A percentile compares a stretch with the other conserved stretches of the same genome.
These are phyloP conservation scores for Leucocoprinus sp. DNA, from an alignment of 768 basidiomycete genomes.

Conservation along the genomic window DNA sequence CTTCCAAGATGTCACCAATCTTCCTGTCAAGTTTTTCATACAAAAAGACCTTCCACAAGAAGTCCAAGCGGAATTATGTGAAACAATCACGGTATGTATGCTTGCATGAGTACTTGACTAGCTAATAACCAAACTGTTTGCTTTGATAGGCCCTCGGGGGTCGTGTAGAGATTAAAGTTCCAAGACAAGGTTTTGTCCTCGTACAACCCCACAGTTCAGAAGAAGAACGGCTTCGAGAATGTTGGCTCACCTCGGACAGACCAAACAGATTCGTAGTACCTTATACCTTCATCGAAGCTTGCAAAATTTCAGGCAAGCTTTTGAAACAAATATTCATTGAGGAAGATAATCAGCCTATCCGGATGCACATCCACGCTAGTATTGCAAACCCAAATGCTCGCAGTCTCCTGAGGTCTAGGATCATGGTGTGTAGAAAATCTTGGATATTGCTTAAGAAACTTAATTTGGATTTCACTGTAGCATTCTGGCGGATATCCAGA, in stretches of 20 bases:
- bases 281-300: conserved; percentile 77
- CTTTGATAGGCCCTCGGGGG: conserved; percentile 57
- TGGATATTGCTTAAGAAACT: neutral
- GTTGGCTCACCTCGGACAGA: conserved; percentile 62
- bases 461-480: conserved; percentile 26
- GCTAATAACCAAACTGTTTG: conserved; percentile 3
- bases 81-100: conserved; percentile 56
- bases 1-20: conserved; percentile 59
- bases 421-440: conserved; percentile 42
- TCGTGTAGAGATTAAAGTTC: conserved; percentile 70
- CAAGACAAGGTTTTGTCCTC: conserved; percentile 67
- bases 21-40: conserved; percentile 77
- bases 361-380: conserved; percentile 75
- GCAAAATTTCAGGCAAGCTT: conserved; percentile 67
- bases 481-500: conserved; percentile 77
- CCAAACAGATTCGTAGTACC: conserved; percentile 76
- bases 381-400: conserved; percentile 74
- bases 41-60: conserved; percentile 70
- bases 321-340: conserved; percentile 72
- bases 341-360: conserved; percentile 46
- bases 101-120: neutral
- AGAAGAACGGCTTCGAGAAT: conserved; percentile 66
- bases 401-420: conserved; percentile 55
- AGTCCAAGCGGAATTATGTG: conserved; percentile 62
- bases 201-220: conserved; percentile 62